Percentiles rank a stretch among this genome's conserved stretches.
phyloP scores from a whole-genome alignment of 2,329 filamentous ascomycete species.

The Fusarium sp. region DNA sequence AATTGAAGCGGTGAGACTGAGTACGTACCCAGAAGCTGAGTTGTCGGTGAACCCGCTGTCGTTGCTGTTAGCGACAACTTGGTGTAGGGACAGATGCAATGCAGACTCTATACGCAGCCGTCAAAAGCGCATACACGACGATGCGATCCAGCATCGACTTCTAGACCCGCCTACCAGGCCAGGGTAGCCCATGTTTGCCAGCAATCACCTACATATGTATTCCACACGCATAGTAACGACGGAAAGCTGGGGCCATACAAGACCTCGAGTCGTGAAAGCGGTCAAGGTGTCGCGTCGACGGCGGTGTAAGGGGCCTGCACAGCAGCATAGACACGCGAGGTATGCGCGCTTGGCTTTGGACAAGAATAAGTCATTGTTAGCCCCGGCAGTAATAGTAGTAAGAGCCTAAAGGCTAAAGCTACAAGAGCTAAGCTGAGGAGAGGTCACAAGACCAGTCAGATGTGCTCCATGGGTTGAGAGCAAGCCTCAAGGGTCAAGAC shows the following conservation, averaged over 20 bases:
- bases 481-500: constrained; percentile 10
- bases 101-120: constrained; percentile 18
- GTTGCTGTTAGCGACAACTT: constrained; percentile 17
- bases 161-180: constrained; percentile 8
- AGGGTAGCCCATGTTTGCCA: constrained; percentile 15
- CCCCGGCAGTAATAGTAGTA: constrained; percentile 26
- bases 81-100: constrained; percentile 13
- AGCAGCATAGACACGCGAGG: constrained; percentile 23
- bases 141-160: constrained; percentile 22
- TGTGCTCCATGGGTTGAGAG: constrained; percentile 24
- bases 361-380: constrained; percentile 25
- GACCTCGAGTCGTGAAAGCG: constrained; percentile 17
- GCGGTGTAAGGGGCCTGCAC: constrained; percentile 23
- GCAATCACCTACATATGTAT: constrained; percentile 22
- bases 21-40: constrained; percentile 1
- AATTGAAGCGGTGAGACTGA: constrained; percentile 30
- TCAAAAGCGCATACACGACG: constrained; percentile 25
- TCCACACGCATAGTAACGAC: constrained; percentile 27
- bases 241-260: constrained; percentile 20
- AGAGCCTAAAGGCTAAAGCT: too few relatives aligned
- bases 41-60: constrained; percentile 26
- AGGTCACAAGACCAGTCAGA: constrained; percentile 15
- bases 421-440: constrained; percentile 8
- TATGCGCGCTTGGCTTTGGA: constrained; percentile 8
- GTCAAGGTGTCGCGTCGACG: constrained; percentile 23